Evolutionary conservation across 192 early-diverging fungal species (phyloP).

Genomic region (Coemansia sp.): DNA sequence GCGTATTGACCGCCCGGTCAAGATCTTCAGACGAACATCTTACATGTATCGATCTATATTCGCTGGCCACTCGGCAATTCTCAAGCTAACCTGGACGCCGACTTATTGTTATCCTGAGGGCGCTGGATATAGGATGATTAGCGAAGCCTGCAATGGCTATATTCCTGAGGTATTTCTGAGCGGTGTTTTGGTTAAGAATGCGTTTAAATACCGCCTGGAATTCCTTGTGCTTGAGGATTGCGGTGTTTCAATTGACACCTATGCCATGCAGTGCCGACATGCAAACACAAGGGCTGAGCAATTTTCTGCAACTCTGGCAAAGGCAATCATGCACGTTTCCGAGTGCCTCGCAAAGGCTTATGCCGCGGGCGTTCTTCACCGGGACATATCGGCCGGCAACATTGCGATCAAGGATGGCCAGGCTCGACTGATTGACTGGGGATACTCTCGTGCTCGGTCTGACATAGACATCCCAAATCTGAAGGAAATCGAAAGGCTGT

Average conservation of each 20-base stretch:
- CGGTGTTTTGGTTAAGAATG: background rate
- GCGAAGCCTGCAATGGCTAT: background rate
- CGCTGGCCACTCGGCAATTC: background rate
- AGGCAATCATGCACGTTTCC: background rate
- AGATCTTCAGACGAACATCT: background rate
- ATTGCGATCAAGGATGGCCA: slow-evolving; percentile 8
- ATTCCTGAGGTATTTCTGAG: slow-evolving; percentile 3
- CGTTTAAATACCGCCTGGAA: slow-evolving; percentile 14
- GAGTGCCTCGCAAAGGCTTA: slow-evolving; percentile 9
- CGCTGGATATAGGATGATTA: slow-evolving; percentile 16
- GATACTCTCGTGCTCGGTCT: background rate
- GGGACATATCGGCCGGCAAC: slow-evolving; percentile 26
- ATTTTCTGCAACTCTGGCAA: background rate
- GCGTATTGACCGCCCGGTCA: background rate
- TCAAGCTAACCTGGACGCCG: slow-evolving; percentile 14
- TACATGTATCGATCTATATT: background rate
- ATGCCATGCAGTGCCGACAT: background rate
- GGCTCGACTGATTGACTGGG: slow-evolving; percentile 18
- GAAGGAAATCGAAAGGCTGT: background rate
- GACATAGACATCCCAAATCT: background rate
- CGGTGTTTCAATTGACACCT: background rate
- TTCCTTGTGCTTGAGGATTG: slow-evolving; percentile 16
- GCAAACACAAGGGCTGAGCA: background rate
- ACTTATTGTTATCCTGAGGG: slow-evolving; percentile 8
- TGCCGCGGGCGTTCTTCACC: slow-evolving; percentile 15